phyloP scores from a whole-genome alignment of 2,329 filamentous ascomycete species.

The Elsinoe fawcettii region DNA sequence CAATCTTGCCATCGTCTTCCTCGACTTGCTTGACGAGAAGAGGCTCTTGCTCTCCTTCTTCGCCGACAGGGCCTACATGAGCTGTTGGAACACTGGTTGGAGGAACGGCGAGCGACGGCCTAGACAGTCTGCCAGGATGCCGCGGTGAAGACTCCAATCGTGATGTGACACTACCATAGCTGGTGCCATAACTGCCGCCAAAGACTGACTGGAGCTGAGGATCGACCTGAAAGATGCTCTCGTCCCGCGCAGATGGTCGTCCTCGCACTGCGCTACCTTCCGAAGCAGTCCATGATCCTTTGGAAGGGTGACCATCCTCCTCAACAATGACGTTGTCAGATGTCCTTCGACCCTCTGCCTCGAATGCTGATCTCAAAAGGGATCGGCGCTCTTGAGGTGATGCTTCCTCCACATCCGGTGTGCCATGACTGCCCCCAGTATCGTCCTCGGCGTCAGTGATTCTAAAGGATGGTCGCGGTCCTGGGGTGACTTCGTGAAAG shows the following conservation, averaged over 20 bases:
- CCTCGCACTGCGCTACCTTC: slow-evolving; percentile 17
- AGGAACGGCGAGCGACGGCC: slow-evolving; percentile 34
- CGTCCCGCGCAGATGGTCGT: slow-evolving; percentile 28
- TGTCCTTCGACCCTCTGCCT: slow-evolving; percentile 29
- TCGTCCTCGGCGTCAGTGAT: slow-evolving; percentile 39
- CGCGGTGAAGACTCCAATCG: slow-evolving; percentile 49
- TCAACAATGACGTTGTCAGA: slow-evolving; percentile 34
- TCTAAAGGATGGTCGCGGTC: slow-evolving; percentile 63
- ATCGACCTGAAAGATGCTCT: slow-evolving; percentile 43
- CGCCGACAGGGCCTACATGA: background rate
- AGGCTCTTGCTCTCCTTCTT: slow-evolving; percentile 51
- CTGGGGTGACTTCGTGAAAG: slow-evolving; percentile 77
- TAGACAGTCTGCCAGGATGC: slow-evolving; percentile 47
- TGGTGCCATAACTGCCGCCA: slow-evolving; percentile 62
- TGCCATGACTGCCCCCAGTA: slow-evolving; percentile 32
- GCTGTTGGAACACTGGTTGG: background rate
- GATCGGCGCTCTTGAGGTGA: slow-evolving; percentile 35
- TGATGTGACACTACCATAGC: slow-evolving; percentile 52
- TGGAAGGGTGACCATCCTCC: slow-evolving; percentile 35
- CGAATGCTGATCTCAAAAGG: slow-evolving; percentile 35
- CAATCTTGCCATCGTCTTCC: slow-evolving; percentile 71
- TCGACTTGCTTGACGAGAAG: slow-evolving; percentile 84
- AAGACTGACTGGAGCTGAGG: slow-evolving; percentile 57
- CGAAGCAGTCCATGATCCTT: slow-evolving; percentile 24
- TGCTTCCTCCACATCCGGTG: slow-evolving; percentile 24